Evolutionary conservation across 805 yeast species (phyloP), one percentile per base, ranked within the genome.

Genomic region (Lipomyces orientalis): DNA sequence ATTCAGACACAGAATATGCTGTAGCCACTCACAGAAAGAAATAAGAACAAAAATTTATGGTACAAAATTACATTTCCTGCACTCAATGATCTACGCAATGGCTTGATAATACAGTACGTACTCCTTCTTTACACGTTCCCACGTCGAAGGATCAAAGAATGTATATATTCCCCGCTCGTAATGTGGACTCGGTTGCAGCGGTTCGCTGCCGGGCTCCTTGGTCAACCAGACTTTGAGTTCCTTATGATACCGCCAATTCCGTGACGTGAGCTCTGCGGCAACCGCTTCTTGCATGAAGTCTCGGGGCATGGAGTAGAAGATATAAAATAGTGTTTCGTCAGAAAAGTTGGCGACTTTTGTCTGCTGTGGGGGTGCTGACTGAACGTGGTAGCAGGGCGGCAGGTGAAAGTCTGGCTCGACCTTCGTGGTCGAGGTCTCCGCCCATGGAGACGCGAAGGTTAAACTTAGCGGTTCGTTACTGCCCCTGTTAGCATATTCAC

Each of bases 171-270:
- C 98, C 69, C 94, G 86, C 79, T 95, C 99, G 64, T 93, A 91
- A 46, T 90, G 94, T 49, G 89, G 89, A 43, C 90, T 86, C 67
- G 92, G 91, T 72, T 82, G 87, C 16, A 91, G 86, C 0, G 98
- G 97, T 78, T 94, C 98, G 69, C 88, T 88, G 74, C 87, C 86
- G 35, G 97, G 90, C 75, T 93, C 97, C 78, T 95, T 95, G 12
- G 99, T 95, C 67, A 95, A 81, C 99, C 99, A 95, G 61, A 95
- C 93, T 80, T 93, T 96, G 65, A 95, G 85, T 69, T 92, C 97
- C 80, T 93, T 94, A 80, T 95, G 99, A 76, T 91, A 95, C 73
- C 98, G 86, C 99, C 99, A 95, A 79, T 94, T 95, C 74, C 99
- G 85, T 70, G 88, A 88, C 74, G 92, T 91, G 46, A 95, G 84